Conservation (phyloP, 2,329 filamentous ascomycete species). For the Exophiala lecanii-corni region DNA sequence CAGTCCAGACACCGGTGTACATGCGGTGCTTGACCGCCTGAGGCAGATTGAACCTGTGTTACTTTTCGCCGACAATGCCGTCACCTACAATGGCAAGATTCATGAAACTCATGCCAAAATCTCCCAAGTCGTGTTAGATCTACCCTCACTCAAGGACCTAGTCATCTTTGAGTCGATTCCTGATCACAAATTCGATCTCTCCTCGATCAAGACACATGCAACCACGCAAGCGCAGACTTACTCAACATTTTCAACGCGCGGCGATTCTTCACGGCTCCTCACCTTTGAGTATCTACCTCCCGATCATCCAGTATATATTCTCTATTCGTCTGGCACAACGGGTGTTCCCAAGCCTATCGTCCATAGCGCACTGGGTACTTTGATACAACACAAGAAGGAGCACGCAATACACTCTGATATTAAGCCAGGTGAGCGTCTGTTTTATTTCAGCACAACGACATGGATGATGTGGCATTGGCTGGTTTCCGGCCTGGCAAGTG, state of each 20-base stretch:
- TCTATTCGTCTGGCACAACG: constrained; percentile 91
- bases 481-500: constrained; percentile 76
- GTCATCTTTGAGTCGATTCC: constrained; percentile 68
- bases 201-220: constrained; percentile 30
- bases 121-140: constrained; percentile 63
- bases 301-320: constrained; percentile 85
- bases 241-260: constrained; percentile 42
- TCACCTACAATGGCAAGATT: constrained; percentile 84
- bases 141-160: constrained; percentile 64
- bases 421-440: constrained; percentile 64
- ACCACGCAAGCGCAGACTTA: constrained; percentile 40
- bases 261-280: constrained; percentile 42
- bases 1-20: constrained; percentile 86
- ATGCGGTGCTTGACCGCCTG: constrained; percentile 82
- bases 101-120: constrained; percentile 79
- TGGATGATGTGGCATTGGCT: constrained; percentile 99
- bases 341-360: constrained; percentile 86
- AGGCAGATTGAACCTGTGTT: constrained; percentile 78
- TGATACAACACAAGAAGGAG: constrained; percentile 97
- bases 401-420: constrained; percentile 84
- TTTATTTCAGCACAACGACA: constrained; percentile 92
- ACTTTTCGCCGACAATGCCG: constrained; percentile 82
- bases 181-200: constrained; percentile 34
- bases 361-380: constrained; percentile 81
- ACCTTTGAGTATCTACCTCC: constrained; percentile 73